phyloP scores from a whole-genome alignment of 176 grass and related monocot species.

The Saccharum spontaneum region DNA sequence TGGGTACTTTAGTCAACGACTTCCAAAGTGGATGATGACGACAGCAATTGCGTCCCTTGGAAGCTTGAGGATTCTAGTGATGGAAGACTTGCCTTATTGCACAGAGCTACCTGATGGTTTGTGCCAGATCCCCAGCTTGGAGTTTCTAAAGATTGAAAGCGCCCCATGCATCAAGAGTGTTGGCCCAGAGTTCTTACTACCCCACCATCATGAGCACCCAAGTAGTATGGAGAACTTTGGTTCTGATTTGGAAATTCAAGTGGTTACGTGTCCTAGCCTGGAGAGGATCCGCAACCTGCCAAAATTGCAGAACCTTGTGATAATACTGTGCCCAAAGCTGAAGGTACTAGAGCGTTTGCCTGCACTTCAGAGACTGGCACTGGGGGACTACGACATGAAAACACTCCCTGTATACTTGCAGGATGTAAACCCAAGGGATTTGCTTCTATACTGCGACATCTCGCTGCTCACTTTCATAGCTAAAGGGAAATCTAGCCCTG shows the following conservation, averaged over 20 bases:
- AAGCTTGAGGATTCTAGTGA: not conserved
- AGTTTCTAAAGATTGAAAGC: not conserved
- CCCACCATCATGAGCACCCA: too few species aligned
- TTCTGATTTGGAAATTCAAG: not conserved
- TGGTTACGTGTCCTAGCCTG: accelerated
- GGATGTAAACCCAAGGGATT: not conserved
- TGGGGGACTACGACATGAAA: not conserved
- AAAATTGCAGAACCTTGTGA: not conserved
- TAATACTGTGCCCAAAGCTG: not conserved
- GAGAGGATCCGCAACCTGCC: not conserved
- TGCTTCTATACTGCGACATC: not conserved
- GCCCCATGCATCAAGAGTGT: not conserved
- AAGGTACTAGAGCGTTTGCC: not conserved
- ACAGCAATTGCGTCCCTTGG: not conserved
- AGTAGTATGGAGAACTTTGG: not conserved
- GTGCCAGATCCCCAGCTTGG: not conserved
- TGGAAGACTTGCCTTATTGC: not conserved
- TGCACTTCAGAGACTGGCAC: not conserved
- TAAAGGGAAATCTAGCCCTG: not conserved
- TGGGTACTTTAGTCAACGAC: not conserved
- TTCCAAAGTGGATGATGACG: not conserved
- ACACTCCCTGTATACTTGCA: not conserved
- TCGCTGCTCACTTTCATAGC: not conserved
- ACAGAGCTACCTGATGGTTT: not conserved
- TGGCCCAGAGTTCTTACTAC: not conserved